Base-by-base conservation (phyloP, 768 basidiomycete species). In the Leccinum subtestaceum region DNA sequence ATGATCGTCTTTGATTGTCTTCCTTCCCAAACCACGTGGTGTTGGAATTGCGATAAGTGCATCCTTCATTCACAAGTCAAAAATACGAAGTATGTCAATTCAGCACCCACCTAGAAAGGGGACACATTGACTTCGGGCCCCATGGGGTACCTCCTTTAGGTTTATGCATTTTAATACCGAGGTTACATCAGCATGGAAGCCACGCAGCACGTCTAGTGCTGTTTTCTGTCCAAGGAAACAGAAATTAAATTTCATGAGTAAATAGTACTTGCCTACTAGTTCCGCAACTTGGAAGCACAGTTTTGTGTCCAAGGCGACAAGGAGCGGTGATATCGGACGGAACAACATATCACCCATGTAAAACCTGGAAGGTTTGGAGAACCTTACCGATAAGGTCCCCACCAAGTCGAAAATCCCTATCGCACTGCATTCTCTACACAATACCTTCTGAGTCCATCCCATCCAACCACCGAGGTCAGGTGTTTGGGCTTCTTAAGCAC, bases 141-240 rank as follows among this genome's bases (percentile, higher is more conserved):
- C 4, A 7, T 23, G 23, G 25, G 15, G 12, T 29, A 5, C 19
- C 38, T 32, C 23, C 21, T 50, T 60, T 55, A 34, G 27, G 49
- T 34, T 34, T 51, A 55, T 19, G 7, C n/a, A 58, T 65, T 67
- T 59, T 57, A 63, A 57, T 23, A 34, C 32, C 51, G 53, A 25
- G 2, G 29, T 21, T 19, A 34, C 23, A 56, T 58, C 45, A 50
- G 31, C 25, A 61, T 19, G 23, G 27, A 48, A 40, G 21, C 52
- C 27, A 58, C 53, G 17, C 50, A 34, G 47, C 48, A 21, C 27
- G n/a, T 56, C 47, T 12, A 47, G 34, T 34, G 43, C 27, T 40
- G 36, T 32, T 36, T 19, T 29, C 45, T 56, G 45, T 51, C 58
- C 47, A 53, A 57, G 54, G 31, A 48, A 15, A 57, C 15, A 27